These are phyloP conservation scores for Leishmania tropica DNA, from an alignment of 208 protist species.

Conservation along the genomic window DNA sequence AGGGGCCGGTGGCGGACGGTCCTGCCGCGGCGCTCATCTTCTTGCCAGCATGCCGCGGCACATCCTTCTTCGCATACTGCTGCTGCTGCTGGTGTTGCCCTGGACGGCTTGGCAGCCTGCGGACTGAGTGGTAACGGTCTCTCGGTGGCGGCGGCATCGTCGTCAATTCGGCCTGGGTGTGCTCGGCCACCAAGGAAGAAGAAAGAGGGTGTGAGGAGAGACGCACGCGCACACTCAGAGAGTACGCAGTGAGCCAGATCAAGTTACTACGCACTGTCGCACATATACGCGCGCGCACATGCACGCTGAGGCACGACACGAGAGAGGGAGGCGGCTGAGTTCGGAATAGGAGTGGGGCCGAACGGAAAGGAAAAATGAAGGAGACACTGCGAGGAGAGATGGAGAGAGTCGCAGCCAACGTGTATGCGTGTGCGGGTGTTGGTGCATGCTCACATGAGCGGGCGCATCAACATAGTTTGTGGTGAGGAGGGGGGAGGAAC, in stretches of 20 bases:
- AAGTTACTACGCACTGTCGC: no score
- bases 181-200: background rate
- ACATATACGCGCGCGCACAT: background rate
- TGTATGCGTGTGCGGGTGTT: background rate
- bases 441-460: background rate
- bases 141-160: constrained; percentile 22
- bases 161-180: background rate
- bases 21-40: background rate
- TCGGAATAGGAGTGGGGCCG: background rate
- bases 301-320: background rate
- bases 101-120: background rate
- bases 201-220: background rate
- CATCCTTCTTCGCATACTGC: constrained; percentile 19
- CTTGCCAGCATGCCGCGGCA: constrained; percentile 6
- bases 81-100: constrained; percentile 3
- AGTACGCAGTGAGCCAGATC: background rate
- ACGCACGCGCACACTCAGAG: background rate
- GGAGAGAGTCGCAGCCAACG: background rate
- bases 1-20: constrained; percentile 5
- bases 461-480: background rate
- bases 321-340: background rate
- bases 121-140: constrained; percentile 15
- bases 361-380: background rate
- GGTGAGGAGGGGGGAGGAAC: background rate
- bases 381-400: background rate